A percentile compares a stretch with the other conserved stretches of the same genome.
Conservation (phyloP, 2,329 filamentous ascomycete species). For the Exutisphaerella laricina region DNA sequence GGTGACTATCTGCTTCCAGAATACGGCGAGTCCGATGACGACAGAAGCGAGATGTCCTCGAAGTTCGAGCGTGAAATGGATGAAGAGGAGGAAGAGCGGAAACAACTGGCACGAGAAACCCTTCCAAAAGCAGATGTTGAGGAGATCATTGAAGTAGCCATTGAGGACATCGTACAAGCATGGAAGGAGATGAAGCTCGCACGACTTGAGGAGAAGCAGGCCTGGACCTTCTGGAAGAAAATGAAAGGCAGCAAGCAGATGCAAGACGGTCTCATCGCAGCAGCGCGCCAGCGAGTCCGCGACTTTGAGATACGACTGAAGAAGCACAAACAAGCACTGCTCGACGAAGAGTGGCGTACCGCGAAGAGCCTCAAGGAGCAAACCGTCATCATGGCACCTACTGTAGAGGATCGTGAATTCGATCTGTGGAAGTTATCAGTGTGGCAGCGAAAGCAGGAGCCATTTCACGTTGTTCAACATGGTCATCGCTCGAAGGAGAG, state of each 20-base stretch:
- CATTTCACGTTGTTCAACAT: slow-evolving; percentile 20
- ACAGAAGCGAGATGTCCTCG: slow-evolving; percentile 13
- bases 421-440: slow-evolving; percentile 44
- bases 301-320: slow-evolving; percentile 49
- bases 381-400: slow-evolving; percentile 58
- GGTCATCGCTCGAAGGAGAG: slow-evolving; percentile 4
- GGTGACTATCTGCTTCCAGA: slow-evolving; percentile 32
- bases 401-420: slow-evolving; percentile 56
- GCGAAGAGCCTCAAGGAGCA: slow-evolving; percentile 50
- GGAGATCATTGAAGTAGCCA: slow-evolving; percentile 49
- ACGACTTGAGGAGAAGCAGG: slow-evolving; percentile 51
- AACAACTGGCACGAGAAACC: slow-evolving; percentile 29
- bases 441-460: slow-evolving; percentile 32
- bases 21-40: slow-evolving; percentile 12
- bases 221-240: slow-evolving; percentile 56
- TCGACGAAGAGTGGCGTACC: slow-evolving; percentile 49
- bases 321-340: slow-evolving; percentile 52
- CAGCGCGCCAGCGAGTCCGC: slow-evolving; percentile 41
- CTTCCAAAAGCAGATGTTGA: slow-evolving; percentile 43
- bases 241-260: slow-evolving; percentile 43
- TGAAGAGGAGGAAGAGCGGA: slow-evolving; percentile 47
- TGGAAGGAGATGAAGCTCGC: slow-evolving; percentile 59
- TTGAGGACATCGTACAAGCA: slow-evolving; percentile 45
- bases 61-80: slow-evolving; percentile 26
- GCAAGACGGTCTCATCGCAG: slow-evolving; percentile 41